phyloP scores from a whole-genome alignment of 2,329 filamentous ascomycete genomes.

The Samsoniella hepiali region DNA sequence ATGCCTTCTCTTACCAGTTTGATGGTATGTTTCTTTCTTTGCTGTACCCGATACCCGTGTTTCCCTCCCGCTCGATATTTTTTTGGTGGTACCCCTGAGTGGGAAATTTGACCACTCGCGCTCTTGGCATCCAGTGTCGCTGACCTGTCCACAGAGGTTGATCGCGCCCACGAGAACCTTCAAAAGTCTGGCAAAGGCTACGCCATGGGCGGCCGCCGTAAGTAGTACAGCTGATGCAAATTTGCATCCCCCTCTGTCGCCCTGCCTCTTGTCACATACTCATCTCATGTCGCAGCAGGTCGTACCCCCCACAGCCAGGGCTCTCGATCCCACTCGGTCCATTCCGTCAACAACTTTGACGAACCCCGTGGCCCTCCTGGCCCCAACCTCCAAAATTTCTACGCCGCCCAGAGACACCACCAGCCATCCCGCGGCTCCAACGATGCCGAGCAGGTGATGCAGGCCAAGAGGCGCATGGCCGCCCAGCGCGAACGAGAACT shows the following conservation, averaged over 20 bases:
- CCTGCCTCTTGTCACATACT: conserved; percentile 15
- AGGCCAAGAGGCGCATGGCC: conserved; percentile 98
- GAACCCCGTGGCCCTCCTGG: conserved; percentile 67
- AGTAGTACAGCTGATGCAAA: conserved; percentile 53
- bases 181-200: conserved; percentile 96
- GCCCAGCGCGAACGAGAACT: conserved; percentile 98
- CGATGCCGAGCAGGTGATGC: conserved; percentile 98
- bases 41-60: not conserved
- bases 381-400: conserved; percentile 85
- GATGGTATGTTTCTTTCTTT: conserved; percentile 65
- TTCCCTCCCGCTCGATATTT: not conserved
- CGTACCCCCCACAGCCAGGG: conserved; percentile 61
- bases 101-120: not conserved
- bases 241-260: not conserved
- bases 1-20: conserved; percentile 82
- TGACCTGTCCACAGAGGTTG: conserved; percentile 69
- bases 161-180: conserved; percentile 91
- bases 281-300: conserved; percentile 53
- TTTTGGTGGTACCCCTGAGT: conserved; percentile 12
- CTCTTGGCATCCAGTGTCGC: not conserved
- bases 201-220: conserved; percentile 69
- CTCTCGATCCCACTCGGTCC: conserved; percentile 78
- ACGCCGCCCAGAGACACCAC: conserved; percentile 90
- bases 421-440: conserved; percentile 76
- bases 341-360: conserved; percentile 80